Evolutionary conservation across 2,329 filamentous ascomycete species (phyloP).

Genomic region (Curvularia eragrostidis): DNA sequence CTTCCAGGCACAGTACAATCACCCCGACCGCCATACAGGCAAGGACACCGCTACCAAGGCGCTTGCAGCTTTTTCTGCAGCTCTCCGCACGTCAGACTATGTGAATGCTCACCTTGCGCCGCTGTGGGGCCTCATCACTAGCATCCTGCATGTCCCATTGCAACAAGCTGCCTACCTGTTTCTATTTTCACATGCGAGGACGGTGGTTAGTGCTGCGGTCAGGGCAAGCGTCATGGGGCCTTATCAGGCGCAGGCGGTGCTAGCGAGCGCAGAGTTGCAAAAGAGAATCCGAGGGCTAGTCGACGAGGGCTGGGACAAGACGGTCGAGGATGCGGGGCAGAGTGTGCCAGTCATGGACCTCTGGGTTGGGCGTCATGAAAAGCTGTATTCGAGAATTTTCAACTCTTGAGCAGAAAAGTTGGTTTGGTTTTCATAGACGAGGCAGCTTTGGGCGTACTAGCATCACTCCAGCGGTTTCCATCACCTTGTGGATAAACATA

Average conservation of each 20-base stretch:
- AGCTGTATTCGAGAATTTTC: constrained; percentile 84
- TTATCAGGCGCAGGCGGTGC: constrained; percentile 76
- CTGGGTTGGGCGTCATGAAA: constrained; percentile 83
- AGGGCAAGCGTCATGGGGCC: constrained; percentile 79
- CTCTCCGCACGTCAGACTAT: constrained; percentile 37
- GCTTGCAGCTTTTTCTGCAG: constrained; percentile 38
- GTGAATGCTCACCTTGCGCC: constrained; percentile 70
- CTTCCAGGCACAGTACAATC: constrained; percentile 54
- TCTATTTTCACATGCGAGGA: constrained; percentile 77
- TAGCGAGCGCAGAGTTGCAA: constrained; percentile 68
- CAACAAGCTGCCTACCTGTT: constrained; percentile 76
- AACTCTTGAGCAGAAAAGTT: constrained; percentile 66
- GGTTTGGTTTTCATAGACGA: background rate
- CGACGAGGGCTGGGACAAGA: constrained; percentile 64
- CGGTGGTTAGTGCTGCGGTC: constrained; percentile 77
- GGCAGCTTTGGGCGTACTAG: background rate
- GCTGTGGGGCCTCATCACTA: constrained; percentile 71
- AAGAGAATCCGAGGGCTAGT: constrained; percentile 65
- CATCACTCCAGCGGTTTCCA: background rate
- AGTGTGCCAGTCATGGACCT: constrained; percentile 79
- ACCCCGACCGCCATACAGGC: background rate
- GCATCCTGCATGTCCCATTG: constrained; percentile 65
- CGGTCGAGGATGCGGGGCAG: constrained; percentile 73
- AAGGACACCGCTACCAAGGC: constrained; percentile 28
- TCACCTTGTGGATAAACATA: background rate